phyloP scores from a whole-genome alignment of 306 rosid species.

The Canavalia gladiata region DNA sequence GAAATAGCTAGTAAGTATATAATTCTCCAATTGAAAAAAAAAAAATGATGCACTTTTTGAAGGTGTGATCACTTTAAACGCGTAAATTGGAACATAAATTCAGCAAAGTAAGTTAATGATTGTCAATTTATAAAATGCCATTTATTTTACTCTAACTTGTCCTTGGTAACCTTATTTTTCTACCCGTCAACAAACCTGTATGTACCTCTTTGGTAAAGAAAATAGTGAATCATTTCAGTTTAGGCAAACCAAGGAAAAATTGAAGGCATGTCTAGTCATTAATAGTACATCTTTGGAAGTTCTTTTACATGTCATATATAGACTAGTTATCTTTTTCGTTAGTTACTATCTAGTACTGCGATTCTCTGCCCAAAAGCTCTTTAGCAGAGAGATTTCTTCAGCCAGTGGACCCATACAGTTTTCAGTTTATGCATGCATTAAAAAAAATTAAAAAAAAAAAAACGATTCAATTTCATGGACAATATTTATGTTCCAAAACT shows the following conservation, averaged over 20 bases:
- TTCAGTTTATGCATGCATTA: slow-evolving; percentile 8
- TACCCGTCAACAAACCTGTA: not conserved
- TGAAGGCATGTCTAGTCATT: slow-evolving; percentile 29
- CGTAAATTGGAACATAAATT: not conserved
- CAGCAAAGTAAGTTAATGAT: slow-evolving; percentile 19
- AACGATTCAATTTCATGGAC: not conserved
- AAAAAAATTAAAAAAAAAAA: not conserved
- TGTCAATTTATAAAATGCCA: not conserved
- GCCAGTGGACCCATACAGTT: slow-evolving; percentile 14
- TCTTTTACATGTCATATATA: not conserved
- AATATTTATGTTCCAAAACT: too few relatives aligned
- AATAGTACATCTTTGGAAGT: slow-evolving; percentile 1
- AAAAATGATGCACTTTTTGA: slow-evolving; percentile 8
- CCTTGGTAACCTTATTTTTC: not conserved
- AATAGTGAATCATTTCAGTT: slow-evolving; percentile 16
- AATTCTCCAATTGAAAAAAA: slow-evolving; percentile 13
- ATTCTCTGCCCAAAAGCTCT: slow-evolving; percentile 23
- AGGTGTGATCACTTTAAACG: slow-evolving; percentile 1
- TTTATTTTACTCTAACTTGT: slow-evolving; percentile 3
- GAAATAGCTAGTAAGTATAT: slow-evolving; percentile 9
- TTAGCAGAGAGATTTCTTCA: slow-evolving; percentile 21
- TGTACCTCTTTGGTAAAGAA: slow-evolving; percentile 5
- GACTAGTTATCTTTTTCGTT: slow-evolving; percentile 22
- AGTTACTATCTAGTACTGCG: slow-evolving; percentile 23
- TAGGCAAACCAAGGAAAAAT: not conserved